Evolutionary conservation across 192 early-diverging fungal species (phyloP).

Genomic region (Linnemannia exigua): DNA sequence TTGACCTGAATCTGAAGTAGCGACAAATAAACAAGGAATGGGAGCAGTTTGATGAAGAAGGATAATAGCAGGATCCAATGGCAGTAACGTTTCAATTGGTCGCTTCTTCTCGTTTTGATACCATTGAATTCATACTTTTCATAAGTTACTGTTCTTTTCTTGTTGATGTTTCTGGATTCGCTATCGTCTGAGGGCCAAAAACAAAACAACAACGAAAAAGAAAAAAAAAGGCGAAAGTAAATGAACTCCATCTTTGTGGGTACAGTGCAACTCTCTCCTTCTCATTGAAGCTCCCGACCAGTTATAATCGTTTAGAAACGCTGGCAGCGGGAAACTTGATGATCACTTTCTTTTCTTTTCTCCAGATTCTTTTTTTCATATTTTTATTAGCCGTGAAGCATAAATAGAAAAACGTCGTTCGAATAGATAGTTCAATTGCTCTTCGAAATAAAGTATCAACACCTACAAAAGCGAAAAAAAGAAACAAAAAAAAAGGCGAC

Average conservation of each 20-base stretch:
- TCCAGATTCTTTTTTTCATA: background rate
- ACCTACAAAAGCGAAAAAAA: background rate
- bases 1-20: background rate
- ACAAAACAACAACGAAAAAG: background rate
- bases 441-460: background rate
- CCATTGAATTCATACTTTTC: too few species aligned
- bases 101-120: background rate
- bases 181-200: background rate
- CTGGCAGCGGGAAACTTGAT: background rate
- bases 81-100: background rate
- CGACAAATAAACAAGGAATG: background rate
- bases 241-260: background rate
- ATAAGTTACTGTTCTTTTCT: too few species aligned
- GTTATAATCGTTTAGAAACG: background rate
- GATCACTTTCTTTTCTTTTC: background rate
- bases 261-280: background rate
- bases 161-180: background rate
- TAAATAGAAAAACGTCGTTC: constrained; percentile 1
- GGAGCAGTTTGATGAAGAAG: background rate
- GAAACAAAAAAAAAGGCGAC: background rate
- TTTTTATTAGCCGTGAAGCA: background rate
- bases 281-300: background rate
- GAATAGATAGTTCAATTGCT: background rate
- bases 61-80: background rate
- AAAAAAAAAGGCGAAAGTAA: background rate